Evolutionary conservation across 495 filamentous ascomycete species (phyloP).

Genomic region (Lasiosphaeria miniovina): DNA sequence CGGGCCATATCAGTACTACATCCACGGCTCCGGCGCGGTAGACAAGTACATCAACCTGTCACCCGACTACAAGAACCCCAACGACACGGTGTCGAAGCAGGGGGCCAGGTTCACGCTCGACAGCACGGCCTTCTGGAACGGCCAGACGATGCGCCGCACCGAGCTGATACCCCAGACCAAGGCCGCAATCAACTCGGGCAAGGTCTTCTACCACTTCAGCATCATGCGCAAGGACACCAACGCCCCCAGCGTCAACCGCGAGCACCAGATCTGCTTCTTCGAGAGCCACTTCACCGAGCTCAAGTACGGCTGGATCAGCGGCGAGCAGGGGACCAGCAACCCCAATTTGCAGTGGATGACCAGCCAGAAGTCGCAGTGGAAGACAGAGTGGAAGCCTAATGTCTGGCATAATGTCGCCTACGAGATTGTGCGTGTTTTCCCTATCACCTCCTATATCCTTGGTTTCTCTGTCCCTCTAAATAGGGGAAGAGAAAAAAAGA

Average conservation of each 20-base stretch:
- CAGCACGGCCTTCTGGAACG: constrained; percentile 56
- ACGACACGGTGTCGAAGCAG: constrained; percentile 54
- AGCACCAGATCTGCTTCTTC: constrained; percentile 74
- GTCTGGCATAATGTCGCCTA: constrained; percentile 75
- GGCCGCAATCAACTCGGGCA: constrained; percentile 58
- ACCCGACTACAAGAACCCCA: constrained; percentile 59
- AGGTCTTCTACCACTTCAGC: constrained; percentile 64
- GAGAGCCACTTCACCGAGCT: constrained; percentile 71
- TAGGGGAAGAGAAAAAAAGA: neutral
- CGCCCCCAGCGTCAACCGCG: constrained; percentile 54
- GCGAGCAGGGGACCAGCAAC: constrained; percentile 54
- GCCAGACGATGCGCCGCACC: constrained; percentile 50
- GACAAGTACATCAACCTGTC: constrained; percentile 55
- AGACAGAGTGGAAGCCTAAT: constrained; percentile 47
- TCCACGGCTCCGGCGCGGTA: constrained; percentile 55
- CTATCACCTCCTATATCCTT: neutral
- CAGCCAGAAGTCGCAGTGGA: constrained; percentile 40
- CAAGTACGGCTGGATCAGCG: constrained; percentile 64
- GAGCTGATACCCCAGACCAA: constrained; percentile 67
- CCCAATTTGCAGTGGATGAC: constrained; percentile 47
- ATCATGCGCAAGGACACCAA: constrained; percentile 56
- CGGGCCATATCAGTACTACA: constrained; percentile 71
- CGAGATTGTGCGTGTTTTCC: constrained; percentile 42
- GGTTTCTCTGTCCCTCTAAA: neutral
- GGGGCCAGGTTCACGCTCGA: constrained; percentile 66